Conservation (phyloP, 495 filamentous ascomycete species). For the Podospora conica region DNA sequence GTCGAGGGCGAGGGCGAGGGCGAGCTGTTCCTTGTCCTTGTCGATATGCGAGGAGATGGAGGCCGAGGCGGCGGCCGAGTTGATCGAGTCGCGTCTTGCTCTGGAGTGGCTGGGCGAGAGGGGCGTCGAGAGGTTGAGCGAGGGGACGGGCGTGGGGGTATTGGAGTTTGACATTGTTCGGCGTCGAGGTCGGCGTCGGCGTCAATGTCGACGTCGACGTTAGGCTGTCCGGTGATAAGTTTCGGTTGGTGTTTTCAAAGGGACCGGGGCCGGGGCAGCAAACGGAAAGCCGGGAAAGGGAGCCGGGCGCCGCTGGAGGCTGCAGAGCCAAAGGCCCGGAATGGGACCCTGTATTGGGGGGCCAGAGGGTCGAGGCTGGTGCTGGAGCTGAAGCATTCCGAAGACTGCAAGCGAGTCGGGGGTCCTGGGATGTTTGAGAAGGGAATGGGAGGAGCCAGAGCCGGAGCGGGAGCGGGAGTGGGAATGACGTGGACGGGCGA, state of each 20-base stretch:
- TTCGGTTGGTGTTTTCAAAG: not conserved
- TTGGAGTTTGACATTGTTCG: slow-evolving; percentile 21
- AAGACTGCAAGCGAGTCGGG: not conserved
- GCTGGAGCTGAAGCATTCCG: not conserved
- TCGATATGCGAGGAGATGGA: slow-evolving; percentile 53
- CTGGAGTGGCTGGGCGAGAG: slow-evolving; percentile 17
- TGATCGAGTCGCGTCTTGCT: slow-evolving; percentile 57
- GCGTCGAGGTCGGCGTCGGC: not conserved
- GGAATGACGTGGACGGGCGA: not conserved
- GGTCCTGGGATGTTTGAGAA: not conserved
- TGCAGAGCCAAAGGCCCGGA: not conserved
- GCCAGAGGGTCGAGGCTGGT: not conserved
- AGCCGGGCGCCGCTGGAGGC: not conserved
- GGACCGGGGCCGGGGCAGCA: no score
- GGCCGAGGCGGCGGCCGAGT: slow-evolving; percentile 60
- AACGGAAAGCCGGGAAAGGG: no score
- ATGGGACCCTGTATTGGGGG: no score
- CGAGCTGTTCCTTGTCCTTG: slow-evolving; percentile 64
- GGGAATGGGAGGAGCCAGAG: not conserved
- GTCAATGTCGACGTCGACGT: not conserved
- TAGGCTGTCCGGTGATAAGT: no score
- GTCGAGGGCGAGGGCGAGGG: slow-evolving; percentile 70
- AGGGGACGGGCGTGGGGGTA: slow-evolving; percentile 13
- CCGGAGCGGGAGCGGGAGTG: not conserved
- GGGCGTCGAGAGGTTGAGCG: slow-evolving; percentile 10